These are phyloP conservation scores for Phylloporus sp. DNA, from an alignment of 1,284 basidiomycete species.

Conservation along the genomic window DNA sequence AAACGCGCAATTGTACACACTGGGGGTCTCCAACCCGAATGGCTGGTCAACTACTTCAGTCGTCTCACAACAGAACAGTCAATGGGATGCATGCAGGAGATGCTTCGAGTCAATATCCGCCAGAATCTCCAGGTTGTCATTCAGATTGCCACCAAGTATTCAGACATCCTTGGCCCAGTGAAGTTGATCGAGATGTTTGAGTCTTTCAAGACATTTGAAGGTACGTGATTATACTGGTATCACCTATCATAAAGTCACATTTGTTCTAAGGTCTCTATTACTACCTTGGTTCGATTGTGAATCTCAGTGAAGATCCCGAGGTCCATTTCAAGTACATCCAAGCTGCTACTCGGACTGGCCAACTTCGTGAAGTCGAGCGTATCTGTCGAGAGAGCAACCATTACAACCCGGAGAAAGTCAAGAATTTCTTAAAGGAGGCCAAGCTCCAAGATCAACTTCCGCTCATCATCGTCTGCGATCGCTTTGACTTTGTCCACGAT, in stretches of 20 bases:
- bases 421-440: slow-evolving; percentile 99
- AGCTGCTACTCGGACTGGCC: slow-evolving; percentile 96
- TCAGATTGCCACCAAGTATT: slow-evolving; percentile 99
- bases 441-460: slow-evolving; percentile 97
- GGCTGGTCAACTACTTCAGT: slow-evolving; percentile 98
- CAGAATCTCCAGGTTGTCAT: slow-evolving; percentile 98
- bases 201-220: slow-evolving; percentile 97
- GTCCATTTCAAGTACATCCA: slow-evolving; percentile 99
- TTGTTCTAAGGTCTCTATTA: slow-evolving; percentile 87
- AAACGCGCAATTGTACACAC: slow-evolving; percentile 98
- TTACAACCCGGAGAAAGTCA: slow-evolving; percentile 99
- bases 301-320: slow-evolving; percentile 94
- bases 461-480: slow-evolving; percentile 99
- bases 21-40: slow-evolving; percentile 88
- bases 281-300: slow-evolving; percentile 96
- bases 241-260: slow-evolving; percentile 6
- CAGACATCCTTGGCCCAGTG: slow-evolving; percentile 95
- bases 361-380: slow-evolving; percentile 98
- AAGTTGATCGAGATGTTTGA: slow-evolving; percentile 99
- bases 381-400: slow-evolving; percentile 97
- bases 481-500: slow-evolving; percentile 99
- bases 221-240: slow-evolving; percentile 42
- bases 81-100: slow-evolving; percentile 95
- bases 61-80: slow-evolving; percentile 98
- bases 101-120: slow-evolving; percentile 96